A percentile compares a stretch with the other conserved stretches of the same genome.
phyloP scores from a whole-genome alignment of 345 rosid genomes.

The Euphorbia tirucalli region DNA sequence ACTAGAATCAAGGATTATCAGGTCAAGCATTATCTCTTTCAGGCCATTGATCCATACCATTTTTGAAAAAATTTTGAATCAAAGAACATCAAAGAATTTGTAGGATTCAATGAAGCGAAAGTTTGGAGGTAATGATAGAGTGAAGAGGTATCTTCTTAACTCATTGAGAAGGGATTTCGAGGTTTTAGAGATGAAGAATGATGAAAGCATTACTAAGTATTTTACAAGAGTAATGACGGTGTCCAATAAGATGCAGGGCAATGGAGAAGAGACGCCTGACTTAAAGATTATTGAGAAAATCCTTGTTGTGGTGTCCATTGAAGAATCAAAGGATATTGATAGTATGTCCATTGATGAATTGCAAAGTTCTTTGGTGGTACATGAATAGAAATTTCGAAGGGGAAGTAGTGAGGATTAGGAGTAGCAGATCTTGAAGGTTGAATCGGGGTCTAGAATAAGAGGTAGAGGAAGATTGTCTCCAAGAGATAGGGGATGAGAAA shows the following conservation, averaged over 20 bases:
- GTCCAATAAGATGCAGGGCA: neutral
- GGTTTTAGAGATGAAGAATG: neutral
- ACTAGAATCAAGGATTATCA: conserved; percentile 1
- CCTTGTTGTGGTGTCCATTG: neutral
- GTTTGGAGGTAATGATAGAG: neutral
- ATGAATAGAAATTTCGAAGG: neutral
- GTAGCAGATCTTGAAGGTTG: no score
- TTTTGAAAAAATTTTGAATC: neutral
- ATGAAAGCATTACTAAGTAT: neutral
- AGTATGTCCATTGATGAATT: conserved; percentile 5
- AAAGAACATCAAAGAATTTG: neutral
- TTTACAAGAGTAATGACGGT: conserved; percentile 1
- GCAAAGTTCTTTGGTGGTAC: conserved; percentile 5
- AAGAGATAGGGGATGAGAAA: neutral
- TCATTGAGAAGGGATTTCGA: neutral
- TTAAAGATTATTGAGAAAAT: neutral
- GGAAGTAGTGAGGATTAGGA: neutral
- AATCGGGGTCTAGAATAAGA: neutral
- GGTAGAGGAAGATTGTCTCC: no score
- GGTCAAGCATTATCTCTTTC: conserved; percentile 12
- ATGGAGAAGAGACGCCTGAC: neutral
- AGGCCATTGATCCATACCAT: conserved; percentile 16
- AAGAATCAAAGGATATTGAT: neutral
- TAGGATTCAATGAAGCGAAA: neutral
- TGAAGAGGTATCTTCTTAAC: neutral